Percentiles rank a stretch among this genome's conserved stretches.
These are phyloP conservation scores for Lithohypha guttulata DNA, from an alignment of 2,329 filamentous ascomycete species.

Conservation along the genomic window DNA sequence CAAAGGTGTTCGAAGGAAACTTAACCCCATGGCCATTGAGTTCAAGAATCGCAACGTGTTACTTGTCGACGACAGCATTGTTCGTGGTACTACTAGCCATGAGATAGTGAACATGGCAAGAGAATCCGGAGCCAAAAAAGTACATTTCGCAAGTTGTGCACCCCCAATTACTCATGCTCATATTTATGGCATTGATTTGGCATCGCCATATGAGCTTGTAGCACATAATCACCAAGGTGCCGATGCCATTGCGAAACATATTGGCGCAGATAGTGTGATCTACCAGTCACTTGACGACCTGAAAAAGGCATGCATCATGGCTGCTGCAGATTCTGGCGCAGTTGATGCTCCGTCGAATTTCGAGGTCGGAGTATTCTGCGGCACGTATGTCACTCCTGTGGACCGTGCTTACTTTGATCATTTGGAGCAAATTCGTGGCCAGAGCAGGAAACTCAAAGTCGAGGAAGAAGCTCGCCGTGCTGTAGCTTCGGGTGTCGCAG, in stretches of 20 bases:
- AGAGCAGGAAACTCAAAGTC: conserved; percentile 57
- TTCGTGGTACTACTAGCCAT: conserved; percentile 70
- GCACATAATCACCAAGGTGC: conserved; percentile 54
- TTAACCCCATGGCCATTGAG: conserved; percentile 76
- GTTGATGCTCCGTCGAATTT: conserved; percentile 52
- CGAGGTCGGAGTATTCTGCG: conserved; percentile 86
- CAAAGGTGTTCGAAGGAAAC: conserved; percentile 79
- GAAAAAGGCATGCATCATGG: conserved; percentile 64
- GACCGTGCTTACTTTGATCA: conserved; percentile 73
- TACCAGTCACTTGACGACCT: conserved; percentile 69
- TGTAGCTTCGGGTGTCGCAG: conserved; percentile 52
- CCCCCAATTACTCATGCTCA: conserved; percentile 78
- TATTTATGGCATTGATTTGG: conserved; percentile 72
- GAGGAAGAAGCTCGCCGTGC: conserved; percentile 54
- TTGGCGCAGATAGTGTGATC: conserved; percentile 66
- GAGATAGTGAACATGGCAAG: conserved; percentile 76
- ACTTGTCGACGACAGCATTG: conserved; percentile 82
- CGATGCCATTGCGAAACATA: conserved; percentile 52
- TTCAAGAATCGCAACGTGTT: conserved; percentile 72
- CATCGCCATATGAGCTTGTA: conserved; percentile 59
- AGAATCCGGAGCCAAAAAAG: conserved; percentile 70
- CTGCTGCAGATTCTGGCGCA: conserved; percentile 46
- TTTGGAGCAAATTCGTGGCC: conserved; percentile 59
- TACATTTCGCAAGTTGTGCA: conserved; percentile 73
- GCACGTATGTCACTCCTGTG: conserved; percentile 73